Evolutionary conservation across 306 rosid genomes (phyloP), one percentile per base, ranked within the genome.

Genomic region (Citrullus amarus): DNA sequence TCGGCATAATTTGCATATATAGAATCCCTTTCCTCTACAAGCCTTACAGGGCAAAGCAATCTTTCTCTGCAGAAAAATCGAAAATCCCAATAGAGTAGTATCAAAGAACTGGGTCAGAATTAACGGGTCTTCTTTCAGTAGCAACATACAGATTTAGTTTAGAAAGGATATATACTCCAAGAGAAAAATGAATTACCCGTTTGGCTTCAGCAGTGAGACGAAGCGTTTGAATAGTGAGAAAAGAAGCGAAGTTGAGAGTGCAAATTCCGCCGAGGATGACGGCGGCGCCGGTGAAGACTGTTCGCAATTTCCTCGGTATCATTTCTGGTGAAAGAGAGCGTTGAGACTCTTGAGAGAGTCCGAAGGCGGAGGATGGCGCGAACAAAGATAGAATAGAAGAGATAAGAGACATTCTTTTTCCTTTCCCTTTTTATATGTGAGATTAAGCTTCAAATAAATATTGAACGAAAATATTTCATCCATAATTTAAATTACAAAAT

Each of bases 21-120:
- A 89, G 81, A 93, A 93, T 55, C 98, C 96, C 81, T 93, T 93
- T 25, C 98, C 94, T 80, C 88, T 85, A 79, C 98, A 93, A 77
- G 67, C 81, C 82, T 46, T 81, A 81, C 97, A 95, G n/a, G 97
- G 96, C 81, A 86, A 53, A 2, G 89, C 90, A 58, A 43, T 41
- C 57, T 89, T 86, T 82, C 81, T 86, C 97, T 92, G 88, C 87
- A 58, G 7, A n/a, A 34, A 25, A 38, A 32, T 6, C 3, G 56
- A 46, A 61, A 14, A 16, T 59, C 17, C 48, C 14, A 32, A 63
- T 53, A 63, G 12, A 7, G 32, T 57, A 6, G 13, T 3, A 80
- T 9, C 14, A 14, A 54, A 78, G 5, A 9, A 32, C n/a, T 25
- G 43, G 1, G 28, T 25, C 32, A 44, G 15, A 80, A 59, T 74